Conservation (phyloP, 495 filamentous ascomycete genomes). For the Immersiella caudata region DNA sequence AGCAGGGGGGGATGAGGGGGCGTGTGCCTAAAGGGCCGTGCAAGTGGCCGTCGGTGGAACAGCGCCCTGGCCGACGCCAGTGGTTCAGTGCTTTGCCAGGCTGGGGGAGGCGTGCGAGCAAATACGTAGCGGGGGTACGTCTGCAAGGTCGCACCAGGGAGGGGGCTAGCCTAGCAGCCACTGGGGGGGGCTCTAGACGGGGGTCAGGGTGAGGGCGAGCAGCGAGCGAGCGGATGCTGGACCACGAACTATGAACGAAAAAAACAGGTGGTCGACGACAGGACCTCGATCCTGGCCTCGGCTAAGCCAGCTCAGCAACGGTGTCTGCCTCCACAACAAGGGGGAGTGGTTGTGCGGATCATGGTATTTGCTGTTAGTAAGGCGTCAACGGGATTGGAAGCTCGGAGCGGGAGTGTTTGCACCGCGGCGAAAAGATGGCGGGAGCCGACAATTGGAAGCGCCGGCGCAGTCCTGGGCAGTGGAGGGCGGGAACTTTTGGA, state of each 20-base stretch:
- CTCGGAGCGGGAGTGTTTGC: conserved; percentile 4
- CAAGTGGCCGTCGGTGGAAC: conserved; percentile 27
- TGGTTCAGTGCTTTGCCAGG: conserved; percentile 10
- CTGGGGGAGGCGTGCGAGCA: conserved; percentile 33
- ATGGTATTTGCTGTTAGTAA: conserved; percentile 1
- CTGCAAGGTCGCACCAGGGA: conserved; percentile 29
- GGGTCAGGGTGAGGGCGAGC: conserved; percentile 7
- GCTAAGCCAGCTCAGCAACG: not conserved
- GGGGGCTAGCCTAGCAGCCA: conserved; percentile 3
- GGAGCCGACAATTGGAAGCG: conserved; percentile 3
- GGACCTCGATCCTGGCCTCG: not conserved
- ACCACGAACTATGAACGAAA: not conserved
- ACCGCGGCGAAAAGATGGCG: conserved; percentile 10
- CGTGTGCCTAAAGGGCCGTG: conserved; percentile 28
- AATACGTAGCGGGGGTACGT: conserved; percentile 24
- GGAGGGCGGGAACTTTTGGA: not conserved
- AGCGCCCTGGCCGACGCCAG: conserved; percentile 22
- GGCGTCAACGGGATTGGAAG: conserved; percentile 2
- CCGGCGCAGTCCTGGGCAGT: not conserved
- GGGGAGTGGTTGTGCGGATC: not conserved
- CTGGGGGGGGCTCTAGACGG: conserved; percentile 6
- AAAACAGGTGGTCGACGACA: not conserved
- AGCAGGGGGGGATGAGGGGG: conserved; percentile 21
- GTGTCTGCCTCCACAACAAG: not conserved
- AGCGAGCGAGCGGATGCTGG: not conserved